Evolutionary conservation across 352 stramenopile genomes (phyloP).

Genomic region (Pythium insidiosum): DNA sequence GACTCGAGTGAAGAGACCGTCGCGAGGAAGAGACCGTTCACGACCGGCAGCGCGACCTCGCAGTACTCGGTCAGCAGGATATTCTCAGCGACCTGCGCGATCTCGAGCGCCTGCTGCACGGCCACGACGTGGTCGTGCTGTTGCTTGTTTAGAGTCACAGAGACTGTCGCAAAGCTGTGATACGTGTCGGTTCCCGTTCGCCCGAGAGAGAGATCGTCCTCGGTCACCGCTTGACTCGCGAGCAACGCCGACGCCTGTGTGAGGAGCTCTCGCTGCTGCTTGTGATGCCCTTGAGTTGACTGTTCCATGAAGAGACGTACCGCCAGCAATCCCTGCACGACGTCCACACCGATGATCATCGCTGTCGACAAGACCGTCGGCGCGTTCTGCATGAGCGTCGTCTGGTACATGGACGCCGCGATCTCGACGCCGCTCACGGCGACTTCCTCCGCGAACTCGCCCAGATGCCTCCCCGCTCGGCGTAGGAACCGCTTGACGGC

Average conservation of each 20-base stretch:
- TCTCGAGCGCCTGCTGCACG: conserved; percentile 2
- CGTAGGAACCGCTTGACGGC: background rate
- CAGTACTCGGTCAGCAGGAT: conserved; percentile 4
- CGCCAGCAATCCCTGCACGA: conserved; percentile 1
- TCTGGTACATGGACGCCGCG: conserved; percentile 1
- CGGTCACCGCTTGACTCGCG: too few species aligned
- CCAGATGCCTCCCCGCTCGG: background rate
- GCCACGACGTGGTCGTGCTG: background rate
- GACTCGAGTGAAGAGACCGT: background rate
- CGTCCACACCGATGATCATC: conserved; percentile 2
- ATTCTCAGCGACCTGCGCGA: conserved; percentile 1
- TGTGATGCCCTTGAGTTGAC: too few species aligned
- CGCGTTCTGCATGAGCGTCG: conserved; percentile 4
- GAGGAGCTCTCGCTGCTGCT: too few species aligned
- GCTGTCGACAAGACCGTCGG: background rate
- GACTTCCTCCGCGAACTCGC: conserved; percentile 3
- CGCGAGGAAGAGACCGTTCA: conserved; percentile 1
- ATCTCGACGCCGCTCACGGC: conserved; percentile 4
- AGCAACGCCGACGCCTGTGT: too few species aligned
- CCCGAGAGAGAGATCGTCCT: too few species aligned
- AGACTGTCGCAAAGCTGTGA: too few species aligned
- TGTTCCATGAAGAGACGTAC: conserved; percentile 4
- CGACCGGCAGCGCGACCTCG: conserved; percentile 1
- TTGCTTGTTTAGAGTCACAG: too few species aligned
- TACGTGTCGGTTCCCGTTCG: too few species aligned